Conservation (phyloP, 306 rosid genomes). For the Vigna mungo region DNA sequence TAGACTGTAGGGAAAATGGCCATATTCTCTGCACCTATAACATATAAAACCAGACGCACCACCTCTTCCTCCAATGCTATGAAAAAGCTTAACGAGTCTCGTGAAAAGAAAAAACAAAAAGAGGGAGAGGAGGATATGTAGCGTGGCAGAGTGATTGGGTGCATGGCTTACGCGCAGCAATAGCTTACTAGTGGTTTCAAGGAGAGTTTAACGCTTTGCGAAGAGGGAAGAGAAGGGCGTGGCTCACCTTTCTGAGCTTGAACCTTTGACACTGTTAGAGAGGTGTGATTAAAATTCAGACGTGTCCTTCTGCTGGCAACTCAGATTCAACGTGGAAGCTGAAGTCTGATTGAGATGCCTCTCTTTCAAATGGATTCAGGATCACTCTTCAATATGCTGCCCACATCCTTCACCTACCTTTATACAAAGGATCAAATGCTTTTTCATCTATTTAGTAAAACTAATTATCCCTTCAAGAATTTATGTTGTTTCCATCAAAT, state of each 20-base stretch:
- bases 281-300: neutral
- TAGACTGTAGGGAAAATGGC: too few relatives aligned
- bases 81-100: too few relatives aligned
- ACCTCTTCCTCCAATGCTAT: too few relatives aligned
- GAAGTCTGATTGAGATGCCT: conserved; percentile 30
- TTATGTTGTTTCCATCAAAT: too few relatives aligned
- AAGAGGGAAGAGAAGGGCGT: neutral
- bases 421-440: too few relatives aligned
- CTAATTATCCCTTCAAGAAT: too few relatives aligned
- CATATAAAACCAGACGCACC: too few relatives aligned
- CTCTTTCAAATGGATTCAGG: neutral
- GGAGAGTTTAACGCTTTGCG: conserved; percentile 52
- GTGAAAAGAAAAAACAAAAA: too few relatives aligned
- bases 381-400: neutral
- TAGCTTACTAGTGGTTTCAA: conserved; percentile 33
- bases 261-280: neutral
- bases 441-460: too few relatives aligned
- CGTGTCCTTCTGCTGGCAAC: conserved; percentile 11
- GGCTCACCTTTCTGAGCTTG: neutral
- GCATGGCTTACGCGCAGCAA: conserved; percentile 75
- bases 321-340: conserved; percentile 50
- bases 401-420: too few relatives aligned
- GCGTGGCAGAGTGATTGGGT: conserved; percentile 39
- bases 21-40: too few relatives aligned
- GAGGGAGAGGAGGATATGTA: conserved; percentile 30